phyloP scores from a whole-genome alignment of 2,329 filamentous ascomycete genomes.

The Fusarium sacchari region DNA sequence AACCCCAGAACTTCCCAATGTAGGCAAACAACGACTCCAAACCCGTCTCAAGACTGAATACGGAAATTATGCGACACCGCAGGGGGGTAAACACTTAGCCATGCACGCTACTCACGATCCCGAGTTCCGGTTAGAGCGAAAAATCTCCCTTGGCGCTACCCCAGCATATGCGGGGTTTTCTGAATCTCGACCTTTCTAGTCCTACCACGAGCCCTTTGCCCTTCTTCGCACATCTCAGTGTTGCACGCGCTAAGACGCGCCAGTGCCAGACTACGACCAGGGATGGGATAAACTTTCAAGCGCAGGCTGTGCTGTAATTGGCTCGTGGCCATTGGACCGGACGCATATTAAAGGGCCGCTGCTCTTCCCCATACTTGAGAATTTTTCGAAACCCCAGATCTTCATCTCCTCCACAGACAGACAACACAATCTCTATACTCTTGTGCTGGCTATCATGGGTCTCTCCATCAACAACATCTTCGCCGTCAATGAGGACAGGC shows the following conservation, averaged over 20 bases:
- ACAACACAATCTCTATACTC: neutral
- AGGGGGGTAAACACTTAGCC: neutral
- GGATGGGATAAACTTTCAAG: constrained; percentile 12
- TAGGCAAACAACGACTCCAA: neutral
- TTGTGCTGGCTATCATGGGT: constrained; percentile 2
- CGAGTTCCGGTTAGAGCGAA: neutral
- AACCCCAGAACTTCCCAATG: neutral
- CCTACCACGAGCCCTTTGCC: neutral
- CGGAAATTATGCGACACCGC: neutral
- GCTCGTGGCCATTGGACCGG: neutral
- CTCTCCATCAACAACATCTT: constrained; percentile 55
- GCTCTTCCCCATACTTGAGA: neutral
- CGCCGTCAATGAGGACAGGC: constrained; percentile 63
- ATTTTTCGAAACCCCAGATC: neutral
- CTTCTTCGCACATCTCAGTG: neutral
- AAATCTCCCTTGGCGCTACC: neutral
- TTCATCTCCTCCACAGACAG: neutral
- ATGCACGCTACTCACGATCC: fast-evolving
- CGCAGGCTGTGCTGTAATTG: neutral
- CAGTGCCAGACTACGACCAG: neutral
- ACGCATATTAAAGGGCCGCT: neutral
- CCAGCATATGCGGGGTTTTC: neutral
- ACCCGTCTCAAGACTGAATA: neutral
- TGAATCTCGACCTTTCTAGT: constrained; percentile 3
- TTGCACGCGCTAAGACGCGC: neutral